Base-by-base conservation (phyloP, 208 protist species). In the Strigomonas galati region DNA sequence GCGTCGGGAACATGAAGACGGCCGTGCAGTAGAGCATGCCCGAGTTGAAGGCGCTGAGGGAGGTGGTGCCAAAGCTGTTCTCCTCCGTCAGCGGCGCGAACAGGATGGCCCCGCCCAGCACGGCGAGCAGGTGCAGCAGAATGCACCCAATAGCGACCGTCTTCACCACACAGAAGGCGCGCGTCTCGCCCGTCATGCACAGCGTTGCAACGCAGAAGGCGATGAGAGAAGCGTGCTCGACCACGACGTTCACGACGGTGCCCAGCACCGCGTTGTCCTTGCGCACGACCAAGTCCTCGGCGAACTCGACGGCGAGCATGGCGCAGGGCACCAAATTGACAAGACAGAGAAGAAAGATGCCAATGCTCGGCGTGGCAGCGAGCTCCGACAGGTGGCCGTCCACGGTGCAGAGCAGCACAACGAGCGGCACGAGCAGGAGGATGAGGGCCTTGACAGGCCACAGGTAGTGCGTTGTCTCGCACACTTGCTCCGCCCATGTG, bases 211-310 rank as follows among this genome's bases (percentile, higher is more conserved):
- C 49, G 28, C 66, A 74, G 46, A 93, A 72, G n/a, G 85, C 49
- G 3, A 88, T 43, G 23, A 85, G 80, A 2, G 75, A 69, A 12
- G 81, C 67, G 70, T 94, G 84, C 56, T 87, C 87, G 49, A 85
- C 77, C 12, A 79, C 52, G 19, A 86, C 71, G 65, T 88, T 91
- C 23, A 87, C 62, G 24, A 87, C 52, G 23, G 78, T 80, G 23
- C 80, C 79, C 1, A 83, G 37, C 17, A 37, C 17, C 6, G 69
- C 71, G 40, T 76, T 82, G 35, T 74, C 72, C 48, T 72, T 24
- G 17, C 66, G 76, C 58, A 82, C 66, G 37, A 81, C 84, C 1
- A 94, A 49, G 55, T 94, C 87, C 28, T 92, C 84, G n/a, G 81
- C 61, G 32, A 78, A 74, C 57, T 90, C 81, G 4, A 75, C 71